Conservation (phyloP, 306 rosid genomes). For the Rubus idaeus region DNA sequence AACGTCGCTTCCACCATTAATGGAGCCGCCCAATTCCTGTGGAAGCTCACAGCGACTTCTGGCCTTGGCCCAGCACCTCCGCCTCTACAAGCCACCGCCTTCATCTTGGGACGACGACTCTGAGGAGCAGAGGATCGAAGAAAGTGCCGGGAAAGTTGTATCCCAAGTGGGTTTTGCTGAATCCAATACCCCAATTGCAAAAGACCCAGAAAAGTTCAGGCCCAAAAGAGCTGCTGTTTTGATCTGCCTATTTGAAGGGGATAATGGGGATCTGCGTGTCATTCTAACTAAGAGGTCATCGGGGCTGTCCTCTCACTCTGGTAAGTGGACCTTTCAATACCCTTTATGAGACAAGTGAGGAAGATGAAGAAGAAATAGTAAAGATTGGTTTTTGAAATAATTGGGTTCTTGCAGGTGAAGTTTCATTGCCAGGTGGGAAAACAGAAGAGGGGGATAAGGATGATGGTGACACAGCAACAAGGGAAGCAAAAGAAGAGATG, state of each 20-base stretch:
- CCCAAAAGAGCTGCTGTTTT: constrained; percentile 87
- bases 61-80: constrained; percentile 76
- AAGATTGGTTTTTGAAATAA: neutral
- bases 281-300: constrained; percentile 85
- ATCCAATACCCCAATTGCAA: constrained; percentile 57
- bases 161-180: constrained; percentile 84
- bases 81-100: constrained; percentile 71
- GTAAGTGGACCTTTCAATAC: constrained; percentile 36
- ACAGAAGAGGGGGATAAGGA: constrained; percentile 86
- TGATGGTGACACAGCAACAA: constrained; percentile 83
- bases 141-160: constrained; percentile 60
- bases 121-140: constrained; percentile 57
- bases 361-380: neutral
- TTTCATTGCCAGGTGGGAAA: constrained; percentile 96
- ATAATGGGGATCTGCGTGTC: constrained; percentile 79
- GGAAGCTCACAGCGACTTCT: constrained; percentile 49
- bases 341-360: constrained; percentile 8
- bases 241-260: constrained; percentile 88
- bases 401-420: constrained; percentile 60
- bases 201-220: constrained; percentile 45
- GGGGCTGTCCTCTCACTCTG: constrained; percentile 75
- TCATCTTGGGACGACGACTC: constrained; percentile 54
- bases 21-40: constrained; percentile 44
- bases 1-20: constrained; percentile 33
- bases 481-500: constrained; percentile 93